phyloP scores from a whole-genome alignment of 495 filamentous ascomycete species.

The Friedmanniomyces endolithicus region DNA sequence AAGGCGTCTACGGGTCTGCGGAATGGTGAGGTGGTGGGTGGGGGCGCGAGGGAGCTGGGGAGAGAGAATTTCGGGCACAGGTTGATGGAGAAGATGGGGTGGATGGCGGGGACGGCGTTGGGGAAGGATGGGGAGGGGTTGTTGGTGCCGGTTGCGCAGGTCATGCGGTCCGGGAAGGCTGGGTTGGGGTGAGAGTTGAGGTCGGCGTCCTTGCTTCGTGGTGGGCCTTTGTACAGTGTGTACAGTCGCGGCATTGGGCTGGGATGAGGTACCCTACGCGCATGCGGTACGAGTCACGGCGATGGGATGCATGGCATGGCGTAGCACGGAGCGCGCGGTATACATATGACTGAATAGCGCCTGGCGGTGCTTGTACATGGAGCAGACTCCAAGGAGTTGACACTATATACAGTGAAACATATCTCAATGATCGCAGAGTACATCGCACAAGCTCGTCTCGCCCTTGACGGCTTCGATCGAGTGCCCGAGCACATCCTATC shows the following conservation, averaged over 20 bases:
- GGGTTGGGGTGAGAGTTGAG: slow-evolving; percentile 55
- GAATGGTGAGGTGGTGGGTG: slow-evolving; percentile 87
- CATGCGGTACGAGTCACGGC: not conserved
- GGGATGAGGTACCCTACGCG: not conserved
- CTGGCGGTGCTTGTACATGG: too few species aligned
- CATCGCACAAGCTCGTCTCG: too few species aligned
- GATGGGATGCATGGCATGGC: not conserved
- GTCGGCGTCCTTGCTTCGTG: not conserved
- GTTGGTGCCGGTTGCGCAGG: slow-evolving; percentile 69
- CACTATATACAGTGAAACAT: too few species aligned
- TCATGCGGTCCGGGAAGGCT: slow-evolving; percentile 73
- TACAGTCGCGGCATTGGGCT: not conserved
- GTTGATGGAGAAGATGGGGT: slow-evolving; percentile 97
- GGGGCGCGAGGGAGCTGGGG: slow-evolving; percentile 69
- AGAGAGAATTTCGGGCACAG: slow-evolving; percentile 69
- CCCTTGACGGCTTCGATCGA: too few species aligned
- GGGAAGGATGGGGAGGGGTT: slow-evolving; percentile 82
- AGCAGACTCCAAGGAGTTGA: too few species aligned
- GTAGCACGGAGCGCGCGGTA: not conserved
- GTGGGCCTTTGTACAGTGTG: not conserved
- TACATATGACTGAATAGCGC: not conserved
- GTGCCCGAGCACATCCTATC: too few species aligned
- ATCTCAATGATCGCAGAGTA: too few species aligned
- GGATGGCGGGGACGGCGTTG: slow-evolving; percentile 77
- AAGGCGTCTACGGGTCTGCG: slow-evolving; percentile 43